Base-by-base conservation (phyloP, 2,329 filamentous ascomycete species). In the Penicillium decumbens region DNA sequence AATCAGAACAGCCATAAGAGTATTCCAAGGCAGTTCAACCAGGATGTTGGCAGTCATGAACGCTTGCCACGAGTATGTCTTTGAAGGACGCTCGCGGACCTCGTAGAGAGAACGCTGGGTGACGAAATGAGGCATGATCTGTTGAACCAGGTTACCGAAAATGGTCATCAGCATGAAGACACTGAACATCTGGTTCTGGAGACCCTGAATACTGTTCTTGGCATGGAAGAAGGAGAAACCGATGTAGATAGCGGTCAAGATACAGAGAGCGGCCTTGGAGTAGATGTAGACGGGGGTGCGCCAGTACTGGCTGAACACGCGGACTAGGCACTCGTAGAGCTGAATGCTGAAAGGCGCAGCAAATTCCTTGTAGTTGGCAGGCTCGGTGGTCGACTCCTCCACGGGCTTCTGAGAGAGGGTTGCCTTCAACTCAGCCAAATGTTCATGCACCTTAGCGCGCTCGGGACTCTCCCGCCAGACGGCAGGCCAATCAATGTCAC, bases 271-370 rank as follows among this genome's bases (percentile, higher is more conserved):
- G 0, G 78, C 67, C 76, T 95, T 95, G 62, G 87, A 85, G 75
- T 92, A 95, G 69, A 95, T 91, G 75, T 95, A 95, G 4, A 84
- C 80, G 0, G 90, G 90, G 0, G 85, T 91, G 52, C 90, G 87
- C 89, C 90, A 95, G 78, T 93, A 95, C 68, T 95, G 89, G 65
- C 91, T 81, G 76, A 93, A 93, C 24, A 93, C 86, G 62, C 90
- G 88, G 57, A 79, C 68, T 15, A 82, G 79, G 49, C 89, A 87
- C 63, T 84, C 78, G 48, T 71, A 73, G 37, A 92, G 73, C 69
- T 95, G 90, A 6, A 75, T 64, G 35, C 58, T 63, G 65, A 95
- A 89, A 0, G 87, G 81, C 4, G 88, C 87, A 3, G 90, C 90
- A 53, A 95, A 95, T 67, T 95, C 88, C 53, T 82, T 80, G 70